Evolutionary conservation across 176 grass and related monocot genomes (phyloP), one percentile per base, ranked within the genome.

Genomic region (Carex scoparia): DNA sequence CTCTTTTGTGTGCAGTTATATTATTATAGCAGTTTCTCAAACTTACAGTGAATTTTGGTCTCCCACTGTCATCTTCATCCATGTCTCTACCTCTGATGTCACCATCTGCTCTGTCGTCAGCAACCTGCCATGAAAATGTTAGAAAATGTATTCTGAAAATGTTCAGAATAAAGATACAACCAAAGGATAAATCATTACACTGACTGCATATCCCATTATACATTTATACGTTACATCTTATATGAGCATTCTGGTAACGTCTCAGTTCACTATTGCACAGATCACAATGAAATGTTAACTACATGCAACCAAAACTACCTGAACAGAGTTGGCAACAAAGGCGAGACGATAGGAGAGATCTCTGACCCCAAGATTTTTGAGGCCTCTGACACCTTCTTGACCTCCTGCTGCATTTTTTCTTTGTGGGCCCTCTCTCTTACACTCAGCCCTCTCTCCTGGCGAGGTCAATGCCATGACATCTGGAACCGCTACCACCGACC

Each of bases 391-490:
- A 82, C 96, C 96, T 91, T 94, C 96, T 87, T 95, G 91, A 55
- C 89, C 88, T 85, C 91, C 88, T 75, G 85, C 84, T 65, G 82
- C 85, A 68, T 88, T 99, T 58, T 90, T 94, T 18, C 88, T 93
- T 80, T 94, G 93, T 88, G 96, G 86, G 90, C 84, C 90, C 89
- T 99, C 93, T 60, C 96, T 84, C 14, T 88, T 89, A 86, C 93
- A 95, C 85, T 99, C 96, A 71, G 96, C 96, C 91, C 91, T 93
- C 84, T 99, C 96, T 61, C 93, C 96, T 81, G 96, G 93, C 42
- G 96, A 95, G 69, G 96, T 99, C 86, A 99, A 84, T 62, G 93
- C 96, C 93, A 95, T 95, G 61, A 99, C 91, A 92, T 99, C 96
- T 49, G 96, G 96, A 58, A 99, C 87, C 1, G 96, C 93, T 51